phyloP scores from a whole-genome alignment of 169 alveolate species.

The Cryptosporidium ubiquitum region DNA sequence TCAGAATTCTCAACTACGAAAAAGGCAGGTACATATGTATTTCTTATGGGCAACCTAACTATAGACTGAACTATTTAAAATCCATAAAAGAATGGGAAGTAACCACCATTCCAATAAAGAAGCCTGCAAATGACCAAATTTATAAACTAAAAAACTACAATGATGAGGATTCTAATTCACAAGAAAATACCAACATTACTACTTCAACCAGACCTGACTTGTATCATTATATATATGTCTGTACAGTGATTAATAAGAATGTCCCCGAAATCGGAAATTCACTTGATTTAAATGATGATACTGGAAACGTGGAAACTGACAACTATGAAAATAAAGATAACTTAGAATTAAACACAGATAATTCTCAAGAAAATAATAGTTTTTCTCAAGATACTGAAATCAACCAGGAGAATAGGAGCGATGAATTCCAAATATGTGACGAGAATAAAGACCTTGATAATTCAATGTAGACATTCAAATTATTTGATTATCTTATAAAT shows the following conservation, averaged over 20 bases:
- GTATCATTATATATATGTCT: slow-evolving; percentile 77
- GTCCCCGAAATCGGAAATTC: background rate
- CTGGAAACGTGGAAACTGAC: background rate
- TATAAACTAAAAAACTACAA: slow-evolving; percentile 48
- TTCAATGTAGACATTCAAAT: background rate
- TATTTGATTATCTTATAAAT: background rate
- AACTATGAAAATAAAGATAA: background rate
- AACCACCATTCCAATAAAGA: slow-evolving; percentile 38
- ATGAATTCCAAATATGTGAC: background rate
- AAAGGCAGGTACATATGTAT: slow-evolving; percentile 90
- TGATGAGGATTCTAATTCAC: background rate
- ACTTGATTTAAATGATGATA: background rate
- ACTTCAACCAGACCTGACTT: slow-evolving; percentile 51
- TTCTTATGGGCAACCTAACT: slow-evolving; percentile 91
- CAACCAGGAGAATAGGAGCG: background rate
- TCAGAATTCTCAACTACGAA: slow-evolving; percentile 56
- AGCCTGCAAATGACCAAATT: slow-evolving; percentile 47
- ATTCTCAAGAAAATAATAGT: background rate
- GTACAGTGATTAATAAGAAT: slow-evolving; percentile 39
- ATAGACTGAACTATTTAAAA: slow-evolving; percentile 84
- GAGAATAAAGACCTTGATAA: background rate
- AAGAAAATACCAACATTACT: slow-evolving; percentile 2
- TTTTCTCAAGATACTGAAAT: background rate
- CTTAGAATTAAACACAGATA: background rate
- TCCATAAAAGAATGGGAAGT: slow-evolving; percentile 64